Conservation (phyloP, 2,329 filamentous ascomycete genomes). For the Trichophyton benhamiae region DNA sequence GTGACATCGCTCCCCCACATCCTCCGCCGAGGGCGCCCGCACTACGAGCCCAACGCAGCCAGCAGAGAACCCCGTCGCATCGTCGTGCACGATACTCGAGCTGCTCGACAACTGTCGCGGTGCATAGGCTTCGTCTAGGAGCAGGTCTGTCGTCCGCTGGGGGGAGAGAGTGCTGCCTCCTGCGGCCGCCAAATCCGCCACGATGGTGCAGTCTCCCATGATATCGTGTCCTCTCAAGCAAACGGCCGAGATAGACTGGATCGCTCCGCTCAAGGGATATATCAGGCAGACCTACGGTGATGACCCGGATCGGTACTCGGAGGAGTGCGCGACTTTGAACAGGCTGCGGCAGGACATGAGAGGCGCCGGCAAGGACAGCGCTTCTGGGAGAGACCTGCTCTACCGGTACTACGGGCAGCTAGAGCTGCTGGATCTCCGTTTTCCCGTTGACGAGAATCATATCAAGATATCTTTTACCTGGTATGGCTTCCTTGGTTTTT, state of each 20-base stretch:
- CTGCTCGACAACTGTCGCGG: not conserved
- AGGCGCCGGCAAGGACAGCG: conserved; percentile 92
- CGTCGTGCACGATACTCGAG: not conserved
- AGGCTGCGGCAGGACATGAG: conserved; percentile 95
- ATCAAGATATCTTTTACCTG: conserved; percentile 99
- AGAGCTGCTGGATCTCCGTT: conserved; percentile 83
- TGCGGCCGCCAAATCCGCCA: conserved; percentile 17
- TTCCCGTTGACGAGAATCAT: conserved; percentile 95
- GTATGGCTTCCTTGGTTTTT: conserved; percentile 41
- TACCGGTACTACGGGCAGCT: conserved; percentile 98
- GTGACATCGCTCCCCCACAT: not conserved
- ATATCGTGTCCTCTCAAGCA: conserved; percentile 82
- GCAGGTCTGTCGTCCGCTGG: not conserved
- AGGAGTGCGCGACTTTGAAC: conserved; percentile 91
- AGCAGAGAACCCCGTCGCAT: not conserved
- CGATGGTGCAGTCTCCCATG: conserved; percentile 83
- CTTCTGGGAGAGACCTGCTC: conserved; percentile 78
- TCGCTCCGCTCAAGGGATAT: conserved; percentile 79
- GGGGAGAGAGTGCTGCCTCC: not conserved
- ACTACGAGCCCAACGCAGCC: not conserved
- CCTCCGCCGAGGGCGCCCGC: not conserved
- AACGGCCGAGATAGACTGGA: conserved; percentile 98
- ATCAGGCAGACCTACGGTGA: conserved; percentile 91
- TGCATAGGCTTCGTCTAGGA: not conserved
- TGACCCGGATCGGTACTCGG: conserved; percentile 86